Evolutionary conservation across 495 filamentous ascomycete genomes (phyloP).

Genomic region (Aspergillus kassunensis): DNA sequence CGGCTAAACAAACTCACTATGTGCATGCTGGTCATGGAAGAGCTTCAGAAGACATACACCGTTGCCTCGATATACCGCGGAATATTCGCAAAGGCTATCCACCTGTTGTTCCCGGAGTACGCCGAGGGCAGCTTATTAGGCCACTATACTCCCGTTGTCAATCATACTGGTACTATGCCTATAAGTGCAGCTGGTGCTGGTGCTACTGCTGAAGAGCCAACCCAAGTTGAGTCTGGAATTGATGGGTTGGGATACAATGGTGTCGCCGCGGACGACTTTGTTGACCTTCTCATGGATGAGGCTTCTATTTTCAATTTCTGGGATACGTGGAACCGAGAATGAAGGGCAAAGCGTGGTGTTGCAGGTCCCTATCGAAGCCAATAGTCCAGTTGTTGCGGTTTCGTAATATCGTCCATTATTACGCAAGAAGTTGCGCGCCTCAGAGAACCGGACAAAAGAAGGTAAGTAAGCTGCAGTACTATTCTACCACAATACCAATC

Average conservation of each 20-base stretch:
- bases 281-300: slow-evolving; percentile 29
- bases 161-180: not conserved
- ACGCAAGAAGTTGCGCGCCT: no score
- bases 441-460: no score
- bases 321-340: slow-evolving; percentile 15
- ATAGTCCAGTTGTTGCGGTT: no score
- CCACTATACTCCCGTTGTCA: not conserved
- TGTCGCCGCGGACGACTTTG: slow-evolving; percentile 13
- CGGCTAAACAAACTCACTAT: slow-evolving; percentile 37
- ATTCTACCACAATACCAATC: no score
- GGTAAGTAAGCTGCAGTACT: no score
- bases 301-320: slow-evolving; percentile 28
- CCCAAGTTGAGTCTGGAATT: not conserved
- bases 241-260: not conserved
- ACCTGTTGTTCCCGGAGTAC: slow-evolving; percentile 24
- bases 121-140: not conserved
- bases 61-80: slow-evolving; percentile 31
- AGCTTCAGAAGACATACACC: slow-evolving; percentile 34
- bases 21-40: slow-evolving; percentile 40
- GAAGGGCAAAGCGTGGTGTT: no score
- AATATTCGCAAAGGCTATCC: slow-evolving; percentile 31
- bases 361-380: no score
- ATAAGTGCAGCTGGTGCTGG: not conserved
- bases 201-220: not conserved
- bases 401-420: no score